phyloP scores from a whole-genome alignment of 2,329 filamentous ascomycete genomes.

The Ophiosphaerella korrae region DNA sequence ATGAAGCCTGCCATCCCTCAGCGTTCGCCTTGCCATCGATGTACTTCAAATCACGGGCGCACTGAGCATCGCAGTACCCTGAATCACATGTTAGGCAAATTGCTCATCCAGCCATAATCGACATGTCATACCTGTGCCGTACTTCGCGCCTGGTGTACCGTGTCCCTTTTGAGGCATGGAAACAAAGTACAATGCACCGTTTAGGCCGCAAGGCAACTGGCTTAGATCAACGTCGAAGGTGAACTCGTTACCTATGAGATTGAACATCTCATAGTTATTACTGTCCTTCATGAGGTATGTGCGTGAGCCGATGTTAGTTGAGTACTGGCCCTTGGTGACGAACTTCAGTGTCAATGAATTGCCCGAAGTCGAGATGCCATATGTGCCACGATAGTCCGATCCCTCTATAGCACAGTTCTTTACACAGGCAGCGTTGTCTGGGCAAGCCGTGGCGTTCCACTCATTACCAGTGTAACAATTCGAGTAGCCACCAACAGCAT shows the following conservation, averaged over 20 bases:
- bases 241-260: conserved; percentile 43
- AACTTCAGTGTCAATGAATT: conserved; percentile 60
- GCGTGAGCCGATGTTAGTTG: conserved; percentile 44
- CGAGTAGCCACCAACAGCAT: conserved; percentile 47
- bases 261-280: conserved; percentile 43
- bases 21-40: conserved; percentile 59
- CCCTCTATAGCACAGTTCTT: conserved; percentile 46
- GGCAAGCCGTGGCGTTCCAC: conserved; percentile 47
- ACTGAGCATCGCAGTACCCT: conserved; percentile 48
- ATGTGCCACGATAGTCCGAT: conserved; percentile 39
- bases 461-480: conserved; percentile 48
- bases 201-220: conserved; percentile 68
- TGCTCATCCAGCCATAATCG: conserved; percentile 2
- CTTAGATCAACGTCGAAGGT: conserved; percentile 55
- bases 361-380: conserved; percentile 57
- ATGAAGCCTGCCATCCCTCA: conserved; percentile 58
- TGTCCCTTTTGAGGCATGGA: conserved; percentile 60
- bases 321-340: conserved; percentile 55
- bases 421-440: conserved; percentile 37
- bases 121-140: conserved; percentile 52
- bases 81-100: conserved; percentile 14
- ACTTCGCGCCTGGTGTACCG: conserved; percentile 57
- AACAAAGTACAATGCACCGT: conserved; percentile 59
- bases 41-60: conserved; percentile 54
- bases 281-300: conserved; percentile 43